These are phyloP conservation scores for Xanthoparmelia taractica DNA, from an alignment of 495 filamentous ascomycete species.

Conservation along the genomic window DNA sequence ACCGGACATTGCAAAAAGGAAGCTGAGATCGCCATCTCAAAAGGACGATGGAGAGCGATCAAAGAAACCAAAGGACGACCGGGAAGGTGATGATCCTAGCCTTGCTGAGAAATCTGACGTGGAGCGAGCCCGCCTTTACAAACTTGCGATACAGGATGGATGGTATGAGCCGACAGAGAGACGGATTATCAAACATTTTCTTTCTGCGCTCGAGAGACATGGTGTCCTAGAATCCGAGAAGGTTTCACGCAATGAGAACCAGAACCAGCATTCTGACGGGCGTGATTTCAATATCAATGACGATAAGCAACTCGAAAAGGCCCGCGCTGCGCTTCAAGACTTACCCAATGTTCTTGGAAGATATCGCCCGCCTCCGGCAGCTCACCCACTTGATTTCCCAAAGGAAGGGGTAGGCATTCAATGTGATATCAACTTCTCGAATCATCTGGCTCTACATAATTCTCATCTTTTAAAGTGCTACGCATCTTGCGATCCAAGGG, in stretches of 20 bases:
- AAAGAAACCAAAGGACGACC: not conserved
- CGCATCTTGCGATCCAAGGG: conserved; percentile 61
- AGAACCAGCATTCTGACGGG: not conserved
- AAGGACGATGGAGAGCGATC: not conserved
- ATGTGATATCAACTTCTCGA: conserved; percentile 81
- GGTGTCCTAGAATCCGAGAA: not conserved
- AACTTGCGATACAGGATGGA: conserved; percentile 25
- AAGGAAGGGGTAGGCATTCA: conserved; percentile 62
- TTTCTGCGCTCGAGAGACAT: conserved; percentile 12
- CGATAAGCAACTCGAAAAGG: not conserved
- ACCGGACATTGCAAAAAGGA: not conserved
- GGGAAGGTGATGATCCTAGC: conserved; percentile 24
- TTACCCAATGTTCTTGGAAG: conserved; percentile 24
- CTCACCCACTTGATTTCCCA: conserved; percentile 55
- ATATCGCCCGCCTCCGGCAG: conserved; percentile 22
- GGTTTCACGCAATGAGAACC: not conserved
- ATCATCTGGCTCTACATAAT: conserved; percentile 69
- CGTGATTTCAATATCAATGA: not conserved
- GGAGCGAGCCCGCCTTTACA: conserved; percentile 24
- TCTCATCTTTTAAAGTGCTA: conserved; percentile 72
- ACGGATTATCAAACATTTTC: conserved; percentile 13
- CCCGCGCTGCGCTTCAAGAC: conserved; percentile 15
- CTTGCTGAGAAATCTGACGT: conserved; percentile 18
- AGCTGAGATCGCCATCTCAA: not conserved
- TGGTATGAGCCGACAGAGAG: conserved; percentile 25